Percentiles rank a stretch among this genome's conserved stretches.
phyloP scores from a whole-genome alignment of 2,329 filamentous ascomycete species.

The Gaeumannomyces sp. region DNA sequence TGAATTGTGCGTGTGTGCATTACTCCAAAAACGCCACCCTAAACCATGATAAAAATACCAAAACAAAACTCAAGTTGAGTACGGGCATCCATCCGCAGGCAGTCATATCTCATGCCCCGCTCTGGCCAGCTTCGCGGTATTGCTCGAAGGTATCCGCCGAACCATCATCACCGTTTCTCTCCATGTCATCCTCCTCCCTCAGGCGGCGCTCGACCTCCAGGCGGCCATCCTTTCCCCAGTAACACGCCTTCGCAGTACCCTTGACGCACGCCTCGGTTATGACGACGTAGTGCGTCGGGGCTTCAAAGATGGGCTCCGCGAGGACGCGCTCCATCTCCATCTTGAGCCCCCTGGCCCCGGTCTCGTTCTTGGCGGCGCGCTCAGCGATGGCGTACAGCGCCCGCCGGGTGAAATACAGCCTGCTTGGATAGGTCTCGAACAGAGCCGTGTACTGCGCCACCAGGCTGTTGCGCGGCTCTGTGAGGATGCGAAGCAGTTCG shows the following conservation, averaged over 20 bases:
- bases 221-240: slow-evolving; percentile 64
- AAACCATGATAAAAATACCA: not conserved
- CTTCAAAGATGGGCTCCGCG: slow-evolving; percentile 75
- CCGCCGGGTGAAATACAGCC: slow-evolving; percentile 74
- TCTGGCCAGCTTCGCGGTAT: slow-evolving; percentile 40
- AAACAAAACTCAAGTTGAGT: not conserved
- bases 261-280: slow-evolving; percentile 64
- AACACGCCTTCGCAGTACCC: slow-evolving; percentile 52
- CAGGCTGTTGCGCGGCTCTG: slow-evolving; percentile 84
- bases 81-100: not conserved
- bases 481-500: slow-evolving; percentile 78
- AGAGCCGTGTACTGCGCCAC: slow-evolving; percentile 84
- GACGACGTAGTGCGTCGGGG: slow-evolving; percentile 68
- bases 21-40: not conserved
- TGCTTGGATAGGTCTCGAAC: slow-evolving; percentile 73
- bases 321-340: slow-evolving; percentile 76
- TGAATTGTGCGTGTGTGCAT: not conserved
- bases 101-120: slow-evolving; percentile 32
- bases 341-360: slow-evolving; percentile 72
- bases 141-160: slow-evolving; percentile 31
- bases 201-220: slow-evolving; percentile 64
- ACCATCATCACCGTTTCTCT: slow-evolving; percentile 15
- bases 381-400: slow-evolving; percentile 78
- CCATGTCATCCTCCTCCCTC: slow-evolving; percentile 51
- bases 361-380: slow-evolving; percentile 52